A percentile compares a stretch with the other conserved stretches of the same genome.
These are phyloP conservation scores for Aureobasidium leucospermi DNA, from an alignment of 2,329 filamentous ascomycete genomes.

Conservation along the genomic window DNA sequence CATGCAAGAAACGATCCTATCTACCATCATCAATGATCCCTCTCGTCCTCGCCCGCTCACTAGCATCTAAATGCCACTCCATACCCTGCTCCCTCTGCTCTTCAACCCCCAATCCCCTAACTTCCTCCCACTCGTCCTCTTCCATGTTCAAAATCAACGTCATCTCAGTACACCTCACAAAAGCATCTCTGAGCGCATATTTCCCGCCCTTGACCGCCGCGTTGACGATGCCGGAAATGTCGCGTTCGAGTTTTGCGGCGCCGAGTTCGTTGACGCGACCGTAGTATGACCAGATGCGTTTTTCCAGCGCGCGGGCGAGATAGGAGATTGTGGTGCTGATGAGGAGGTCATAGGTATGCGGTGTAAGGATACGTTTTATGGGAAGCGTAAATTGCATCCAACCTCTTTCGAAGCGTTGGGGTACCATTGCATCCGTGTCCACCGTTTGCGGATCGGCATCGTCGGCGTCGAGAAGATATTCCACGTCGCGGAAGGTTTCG, in stretches of 20 bases:
- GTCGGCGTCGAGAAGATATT: constrained; percentile 62
- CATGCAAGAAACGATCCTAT: no score
- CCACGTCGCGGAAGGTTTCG: constrained; percentile 85
- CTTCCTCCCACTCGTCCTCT: constrained; percentile 87
- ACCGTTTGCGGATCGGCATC: constrained; percentile 37
- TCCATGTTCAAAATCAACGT: constrained; percentile 89
- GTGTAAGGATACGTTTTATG: constrained; percentile 74
- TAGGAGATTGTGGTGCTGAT: constrained; percentile 67
- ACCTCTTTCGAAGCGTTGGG: constrained; percentile 70
- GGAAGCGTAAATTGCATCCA: constrained; percentile 85
- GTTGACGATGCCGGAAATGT: constrained; percentile 68
- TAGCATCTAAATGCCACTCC: constrained; percentile 62
- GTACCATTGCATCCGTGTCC: constrained; percentile 54
- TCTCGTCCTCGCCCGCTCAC: constrained; percentile 67
- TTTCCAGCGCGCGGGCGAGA: constrained; percentile 74
- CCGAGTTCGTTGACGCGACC: constrained; percentile 75
- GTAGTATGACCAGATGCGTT: constrained; percentile 73
- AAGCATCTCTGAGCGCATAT: constrained; percentile 71
- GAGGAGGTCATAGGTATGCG: constrained; percentile 66
- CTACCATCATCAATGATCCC: constrained; percentile 43
- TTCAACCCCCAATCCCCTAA: constrained; percentile 38
- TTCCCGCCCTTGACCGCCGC: constrained; percentile 60
- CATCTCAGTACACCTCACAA: constrained; percentile 70
- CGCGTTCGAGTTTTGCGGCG: constrained; percentile 74
- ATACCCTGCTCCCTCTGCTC: constrained; percentile 21